phyloP scores from a whole-genome alignment of 345 rosid genomes.

The Eucalyptus regnans region DNA sequence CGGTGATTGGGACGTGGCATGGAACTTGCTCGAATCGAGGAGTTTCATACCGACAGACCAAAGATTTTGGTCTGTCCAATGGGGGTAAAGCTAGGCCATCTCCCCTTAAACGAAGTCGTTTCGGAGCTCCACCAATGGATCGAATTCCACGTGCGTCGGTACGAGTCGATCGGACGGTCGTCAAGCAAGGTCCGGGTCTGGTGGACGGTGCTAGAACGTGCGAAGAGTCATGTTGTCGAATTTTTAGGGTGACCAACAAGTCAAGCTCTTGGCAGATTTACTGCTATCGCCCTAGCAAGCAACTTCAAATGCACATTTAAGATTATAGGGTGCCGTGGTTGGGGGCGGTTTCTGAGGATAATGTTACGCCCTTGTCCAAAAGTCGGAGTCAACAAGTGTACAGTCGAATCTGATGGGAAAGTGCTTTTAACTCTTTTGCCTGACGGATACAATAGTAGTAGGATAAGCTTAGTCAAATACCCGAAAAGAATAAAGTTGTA shows the following conservation, averaged over 20 bases:
- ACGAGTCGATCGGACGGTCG: not conserved
- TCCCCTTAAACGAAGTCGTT: not conserved
- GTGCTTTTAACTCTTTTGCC: not conserved
- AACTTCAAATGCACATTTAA: not conserved
- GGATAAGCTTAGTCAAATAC: not conserved
- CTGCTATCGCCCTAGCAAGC: not conserved
- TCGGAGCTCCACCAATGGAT: not conserved
- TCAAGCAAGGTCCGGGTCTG: not conserved
- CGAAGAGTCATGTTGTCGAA: not conserved
- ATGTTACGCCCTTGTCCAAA: not conserved
- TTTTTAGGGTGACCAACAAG: not conserved
- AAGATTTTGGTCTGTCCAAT: not conserved
- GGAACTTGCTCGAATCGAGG: not conserved
- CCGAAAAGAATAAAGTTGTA: not conserved
- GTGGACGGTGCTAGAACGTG: not conserved
- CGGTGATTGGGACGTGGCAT: not conserved
- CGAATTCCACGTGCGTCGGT: not conserved
- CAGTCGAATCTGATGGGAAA: not conserved
- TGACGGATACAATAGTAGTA: not conserved
- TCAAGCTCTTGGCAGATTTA: not conserved
- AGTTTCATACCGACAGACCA: not conserved
- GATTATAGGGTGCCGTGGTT: not conserved
- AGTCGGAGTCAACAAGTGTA: not conserved
- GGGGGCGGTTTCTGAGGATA: not conserved
- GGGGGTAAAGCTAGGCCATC: not conserved